phyloP scores from a whole-genome alignment of 2,329 filamentous ascomycete genomes.

The Diaporthe velutina region DNA sequence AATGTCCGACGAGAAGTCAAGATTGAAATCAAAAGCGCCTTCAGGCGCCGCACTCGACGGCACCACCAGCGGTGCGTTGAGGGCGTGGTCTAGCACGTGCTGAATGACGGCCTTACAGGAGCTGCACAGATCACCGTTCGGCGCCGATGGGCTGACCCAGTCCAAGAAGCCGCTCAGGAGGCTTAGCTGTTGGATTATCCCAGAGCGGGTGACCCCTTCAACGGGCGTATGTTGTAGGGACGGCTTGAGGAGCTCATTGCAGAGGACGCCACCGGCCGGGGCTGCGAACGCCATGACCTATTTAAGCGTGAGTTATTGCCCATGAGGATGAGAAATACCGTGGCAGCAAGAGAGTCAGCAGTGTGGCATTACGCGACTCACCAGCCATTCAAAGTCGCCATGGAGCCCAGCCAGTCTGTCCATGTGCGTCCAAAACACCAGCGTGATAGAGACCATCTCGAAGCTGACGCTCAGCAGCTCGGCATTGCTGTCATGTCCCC shows the following conservation, averaged over 20 bases:
- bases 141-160: slow-evolving; percentile 62
- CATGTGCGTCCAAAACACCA: slow-evolving; percentile 63
- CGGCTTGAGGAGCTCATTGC: slow-evolving; percentile 62
- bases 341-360: background rate
- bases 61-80: slow-evolving; percentile 52
- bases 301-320: background rate
- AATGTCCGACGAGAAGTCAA: slow-evolving; percentile 39
- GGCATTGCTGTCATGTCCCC: slow-evolving; percentile 52
- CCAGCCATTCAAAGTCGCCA: slow-evolving; percentile 64
- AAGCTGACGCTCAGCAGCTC: slow-evolving; percentile 59
- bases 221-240: slow-evolving; percentile 50
- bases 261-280: slow-evolving; percentile 63
- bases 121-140: slow-evolving; percentile 62
- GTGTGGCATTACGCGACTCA: slow-evolving; percentile 43
- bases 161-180: slow-evolving; percentile 64
- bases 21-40: slow-evolving; percentile 49
- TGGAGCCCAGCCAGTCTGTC: slow-evolving; percentile 57
- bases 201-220: slow-evolving; percentile 57
- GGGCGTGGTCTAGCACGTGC: slow-evolving; percentile 62
- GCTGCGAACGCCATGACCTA: slow-evolving; percentile 64
- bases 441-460: slow-evolving; percentile 60
- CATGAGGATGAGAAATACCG: too few relatives aligned
- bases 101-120: slow-evolving; percentile 63
- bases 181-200: slow-evolving; percentile 65
- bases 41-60: slow-evolving; percentile 41